These are phyloP conservation scores for Parachaetomium inaequale DNA, from an alignment of 495 filamentous ascomycete species.

Conservation along the genomic window DNA sequence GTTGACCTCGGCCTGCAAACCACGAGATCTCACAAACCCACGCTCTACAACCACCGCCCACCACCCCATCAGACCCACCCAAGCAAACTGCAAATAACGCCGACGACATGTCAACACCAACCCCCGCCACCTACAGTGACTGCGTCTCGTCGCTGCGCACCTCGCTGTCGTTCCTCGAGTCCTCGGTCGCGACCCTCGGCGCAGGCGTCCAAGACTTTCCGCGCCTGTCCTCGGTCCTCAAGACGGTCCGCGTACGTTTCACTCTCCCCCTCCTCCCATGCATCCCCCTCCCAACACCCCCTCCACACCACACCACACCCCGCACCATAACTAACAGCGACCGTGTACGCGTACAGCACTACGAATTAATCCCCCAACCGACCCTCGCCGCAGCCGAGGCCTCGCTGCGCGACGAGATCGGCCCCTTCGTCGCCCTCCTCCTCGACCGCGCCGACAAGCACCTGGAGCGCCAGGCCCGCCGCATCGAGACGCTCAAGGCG, in stretches of 20 bases:
- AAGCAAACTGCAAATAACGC: background rate
- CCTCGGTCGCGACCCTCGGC: conserved; percentile 45
- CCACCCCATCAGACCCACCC: background rate
- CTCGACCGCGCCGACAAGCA: conserved; percentile 49
- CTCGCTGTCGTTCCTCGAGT: conserved; percentile 51
- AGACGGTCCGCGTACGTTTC: conserved; percentile 44
- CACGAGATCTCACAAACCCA: background rate
- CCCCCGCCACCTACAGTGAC: conserved; percentile 37
- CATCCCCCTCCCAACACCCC: background rate
- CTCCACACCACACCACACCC: background rate
- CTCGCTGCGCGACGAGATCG: conserved; percentile 50
- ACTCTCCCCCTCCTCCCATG: background rate
- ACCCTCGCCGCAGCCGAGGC: conserved; percentile 47
- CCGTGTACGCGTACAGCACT: conserved; percentile 34
- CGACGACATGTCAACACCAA: conserved; percentile 19
- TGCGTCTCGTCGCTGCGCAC: conserved; percentile 48
- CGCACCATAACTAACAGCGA: too few species aligned
- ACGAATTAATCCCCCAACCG: conserved; percentile 50
- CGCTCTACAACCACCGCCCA: background rate
- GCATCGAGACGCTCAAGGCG: conserved; percentile 48
- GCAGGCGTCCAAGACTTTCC: conserved; percentile 46
- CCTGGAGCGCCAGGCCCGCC: conserved; percentile 43
- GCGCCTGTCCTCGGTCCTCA: conserved; percentile 44
- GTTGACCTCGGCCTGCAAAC: background rate
- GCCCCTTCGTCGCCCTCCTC: conserved; percentile 43